These are phyloP conservation scores for Lathyrus oleraceus DNA, from an alignment of 306 rosid genomes.

Conservation along the genomic window DNA sequence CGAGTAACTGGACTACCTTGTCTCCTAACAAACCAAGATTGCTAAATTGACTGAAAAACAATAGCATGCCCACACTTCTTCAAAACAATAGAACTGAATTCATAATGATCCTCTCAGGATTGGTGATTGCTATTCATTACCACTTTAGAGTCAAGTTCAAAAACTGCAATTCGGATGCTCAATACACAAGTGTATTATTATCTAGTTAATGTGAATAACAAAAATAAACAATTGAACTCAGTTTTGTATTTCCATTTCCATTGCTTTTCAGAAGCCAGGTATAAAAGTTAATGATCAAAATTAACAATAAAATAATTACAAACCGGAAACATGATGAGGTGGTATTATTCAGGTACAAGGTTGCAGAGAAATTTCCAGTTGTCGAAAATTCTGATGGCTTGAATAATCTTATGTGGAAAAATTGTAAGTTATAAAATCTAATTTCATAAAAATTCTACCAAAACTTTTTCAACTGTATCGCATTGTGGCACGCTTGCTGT, in stretches of 20 bases:
- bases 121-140: not conserved
- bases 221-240: not conserved
- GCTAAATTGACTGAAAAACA: no score
- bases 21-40: no score
- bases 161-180: not conserved
- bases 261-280: not conserved
- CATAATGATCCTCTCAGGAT: not conserved
- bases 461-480: conserved; percentile 35
- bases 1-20: no score
- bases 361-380: not conserved
- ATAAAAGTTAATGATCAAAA: conserved; percentile 9
- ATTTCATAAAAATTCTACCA: conserved; percentile 38
- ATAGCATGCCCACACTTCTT: no score
- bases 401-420: conserved; percentile 25
- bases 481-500: not conserved
- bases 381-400: not conserved
- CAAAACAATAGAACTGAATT: no score
- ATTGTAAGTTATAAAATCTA: conserved; percentile 18
- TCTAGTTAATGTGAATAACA: not conserved
- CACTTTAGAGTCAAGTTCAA: not conserved
- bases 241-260: not conserved
- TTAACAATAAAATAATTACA: not conserved
- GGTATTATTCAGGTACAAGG: not conserved
- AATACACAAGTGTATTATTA: not conserved
- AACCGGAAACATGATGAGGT: not conserved